phyloP scores from a whole-genome alignment of 257 asterid species.

The Knoxia roxburghii region DNA sequence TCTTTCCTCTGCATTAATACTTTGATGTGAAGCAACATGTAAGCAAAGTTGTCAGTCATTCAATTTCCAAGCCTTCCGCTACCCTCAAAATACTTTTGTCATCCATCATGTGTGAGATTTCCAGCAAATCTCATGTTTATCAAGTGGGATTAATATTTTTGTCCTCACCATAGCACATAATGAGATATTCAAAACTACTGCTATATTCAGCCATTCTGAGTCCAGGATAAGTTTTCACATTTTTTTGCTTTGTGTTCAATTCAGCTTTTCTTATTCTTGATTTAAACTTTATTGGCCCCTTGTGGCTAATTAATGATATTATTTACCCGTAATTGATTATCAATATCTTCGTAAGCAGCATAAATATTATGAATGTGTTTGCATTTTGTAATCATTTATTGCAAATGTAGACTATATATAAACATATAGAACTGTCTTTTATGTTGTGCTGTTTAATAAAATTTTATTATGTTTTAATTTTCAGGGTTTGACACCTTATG shows the following conservation, averaged over 20 bases:
- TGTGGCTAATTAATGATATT: neutral
- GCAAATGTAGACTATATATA: neutral
- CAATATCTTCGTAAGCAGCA: neutral
- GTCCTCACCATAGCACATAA: neutral
- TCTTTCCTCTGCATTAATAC: neutral
- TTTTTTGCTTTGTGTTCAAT: neutral
- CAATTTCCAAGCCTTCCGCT: neutral
- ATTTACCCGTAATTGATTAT: neutral
- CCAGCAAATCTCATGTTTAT: no score
- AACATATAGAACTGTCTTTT: neutral
- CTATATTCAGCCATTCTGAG: neutral
- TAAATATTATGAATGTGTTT: neutral
- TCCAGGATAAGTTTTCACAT: neutral
- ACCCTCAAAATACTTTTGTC: neutral
- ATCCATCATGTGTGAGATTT: no score
- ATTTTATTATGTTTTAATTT: constrained; percentile 13
- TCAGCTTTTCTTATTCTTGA: neutral
- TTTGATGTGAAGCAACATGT: neutral
- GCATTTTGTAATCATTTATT: neutral
- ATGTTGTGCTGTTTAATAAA: neutral
- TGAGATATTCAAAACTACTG: neutral
- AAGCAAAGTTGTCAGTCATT: neutral
- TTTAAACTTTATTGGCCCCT: neutral
- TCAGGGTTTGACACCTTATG: constrained; percentile 88
- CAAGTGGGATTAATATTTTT: neutral